Evolutionary conservation across 108 stramenopile genomes (phyloP), one percentile per base, ranked within the genome.

Genomic region (Bacterosira constricta): DNA sequence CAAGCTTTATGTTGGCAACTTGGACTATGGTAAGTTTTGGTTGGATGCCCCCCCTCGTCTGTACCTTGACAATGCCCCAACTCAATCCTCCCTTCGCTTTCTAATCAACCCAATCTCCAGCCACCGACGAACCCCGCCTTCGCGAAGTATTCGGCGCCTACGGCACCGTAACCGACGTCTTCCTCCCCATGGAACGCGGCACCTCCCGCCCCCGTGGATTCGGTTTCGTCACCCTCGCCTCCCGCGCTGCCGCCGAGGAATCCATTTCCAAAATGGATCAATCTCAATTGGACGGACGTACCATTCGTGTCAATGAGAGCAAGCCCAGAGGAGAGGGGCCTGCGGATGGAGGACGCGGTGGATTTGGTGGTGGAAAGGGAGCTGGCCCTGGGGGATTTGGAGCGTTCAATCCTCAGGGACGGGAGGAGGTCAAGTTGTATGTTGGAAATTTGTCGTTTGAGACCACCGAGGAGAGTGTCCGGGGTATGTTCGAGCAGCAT

Each of bases 1-100:
- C 31, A 96, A 96, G 82, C 90, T 96, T 75, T 96, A 96, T 79
- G 82, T 93, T 29, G 95, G 95, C 37, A 94, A 96, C 62, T 73
- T 92, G 32, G 90, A 92, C 51, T 92, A 92, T 58, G 77, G 89
- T 91, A 51, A 47, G 69, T 67, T 8, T 44, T 34, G n/a, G n/a
- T 57, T 32, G 26, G 45, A 18, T 17, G 6, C 10, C 49, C 23
- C 8, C 46, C 17, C 18, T 8, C 29, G 7, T 9, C 27, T 18
- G 6, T 49, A 9, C 20, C 42, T 39, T 23, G 21, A 7, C 26
- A 10, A 41, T 17, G 0, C 21, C 39, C 44, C 18, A 45, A 26
- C 62, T 6, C 21, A 23, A 39, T 7, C 12, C 38, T 9, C 0
- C 8, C 13, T 4, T n/a, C n/a, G 9, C 9, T 37, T 9, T 37